Percentiles rank a stretch among this genome's conserved stretches.
Conservation (phyloP, 352 stramenopile species). For the Globisporangium nagaii region DNA sequence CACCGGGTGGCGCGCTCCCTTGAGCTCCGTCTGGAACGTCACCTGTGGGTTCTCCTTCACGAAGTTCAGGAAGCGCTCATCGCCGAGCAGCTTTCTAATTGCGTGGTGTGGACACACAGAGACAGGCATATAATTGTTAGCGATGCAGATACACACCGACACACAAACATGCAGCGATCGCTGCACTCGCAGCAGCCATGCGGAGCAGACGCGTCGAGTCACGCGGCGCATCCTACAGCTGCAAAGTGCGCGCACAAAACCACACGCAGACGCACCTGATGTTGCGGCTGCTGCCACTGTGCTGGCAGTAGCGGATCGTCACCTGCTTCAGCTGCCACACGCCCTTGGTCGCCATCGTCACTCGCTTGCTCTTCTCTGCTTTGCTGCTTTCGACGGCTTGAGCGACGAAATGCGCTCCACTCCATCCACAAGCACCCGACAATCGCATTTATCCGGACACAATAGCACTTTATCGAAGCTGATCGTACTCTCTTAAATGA, state of each 20-base stretch:
- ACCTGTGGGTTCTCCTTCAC: constrained; percentile 87
- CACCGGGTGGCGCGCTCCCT: constrained; percentile 75
- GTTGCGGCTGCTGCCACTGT: constrained; percentile 74
- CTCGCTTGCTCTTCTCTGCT: constrained; percentile 7
- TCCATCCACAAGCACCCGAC: neutral
- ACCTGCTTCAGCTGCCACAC: constrained; percentile 78
- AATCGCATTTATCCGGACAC: neutral
- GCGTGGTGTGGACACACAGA: neutral
- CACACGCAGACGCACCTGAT: constrained; percentile 30
- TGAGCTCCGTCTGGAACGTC: constrained; percentile 79
- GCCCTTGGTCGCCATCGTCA: constrained; percentile 60
- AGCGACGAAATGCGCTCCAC: constrained; percentile 1
- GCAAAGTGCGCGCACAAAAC: neutral
- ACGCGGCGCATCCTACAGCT: no score
- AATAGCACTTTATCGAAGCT: no score
- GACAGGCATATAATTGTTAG: neutral
- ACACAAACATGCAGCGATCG: neutral
- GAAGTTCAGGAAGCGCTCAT: constrained; percentile 76
- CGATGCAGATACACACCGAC: neutral
- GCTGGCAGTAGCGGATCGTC: constrained; percentile 79
- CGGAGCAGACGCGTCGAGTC: neutral
- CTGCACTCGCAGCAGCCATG: neutral
- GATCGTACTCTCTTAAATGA: no score
- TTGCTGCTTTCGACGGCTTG: neutral
- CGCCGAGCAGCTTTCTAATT: constrained; percentile 54